A percentile compares a stretch with the other conserved stretches of the same genome.
These are phyloP conservation scores for Protomyces macrosporus DNA, from an alignment of 1,139 yeast genomes.

Conservation along the genomic window DNA sequence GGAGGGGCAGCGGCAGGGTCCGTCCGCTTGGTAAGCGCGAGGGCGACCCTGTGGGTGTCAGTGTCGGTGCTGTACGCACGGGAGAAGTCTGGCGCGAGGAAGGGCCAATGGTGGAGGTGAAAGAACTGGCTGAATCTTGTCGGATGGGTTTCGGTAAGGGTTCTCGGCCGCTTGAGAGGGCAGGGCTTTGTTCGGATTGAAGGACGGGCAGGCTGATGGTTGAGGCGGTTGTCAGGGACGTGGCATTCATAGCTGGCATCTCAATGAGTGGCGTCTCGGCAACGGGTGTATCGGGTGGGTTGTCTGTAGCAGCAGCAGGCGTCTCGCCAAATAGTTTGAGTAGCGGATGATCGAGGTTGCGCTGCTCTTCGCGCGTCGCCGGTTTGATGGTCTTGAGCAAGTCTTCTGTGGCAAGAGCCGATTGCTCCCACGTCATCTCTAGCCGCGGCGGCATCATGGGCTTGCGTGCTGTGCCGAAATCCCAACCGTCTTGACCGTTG, in stretches of 20 bases:
- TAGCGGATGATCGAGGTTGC: conserved; percentile 15
- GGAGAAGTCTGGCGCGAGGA: neutral
- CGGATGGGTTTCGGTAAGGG: conserved; percentile 1
- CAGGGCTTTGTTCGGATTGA: conserved; percentile 1
- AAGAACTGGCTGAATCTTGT: conserved; percentile 5
- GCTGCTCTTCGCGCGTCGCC: neutral
- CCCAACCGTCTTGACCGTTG: conserved; percentile 40
- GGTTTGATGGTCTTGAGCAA: conserved; percentile 14
- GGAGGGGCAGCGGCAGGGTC: neutral
- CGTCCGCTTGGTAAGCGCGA: conserved; percentile 2
- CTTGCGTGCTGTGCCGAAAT: conserved; percentile 35
- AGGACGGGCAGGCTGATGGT: conserved; percentile 7
- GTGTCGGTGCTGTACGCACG: neutral
- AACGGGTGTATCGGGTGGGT: conserved; percentile 9
- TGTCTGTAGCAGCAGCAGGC: neutral
- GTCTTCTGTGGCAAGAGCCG: conserved; percentile 22
- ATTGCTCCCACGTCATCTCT: conserved; percentile 19
- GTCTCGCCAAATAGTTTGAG: conserved; percentile 17
- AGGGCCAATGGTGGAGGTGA: neutral
- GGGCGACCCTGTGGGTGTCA: conserved; percentile 5
- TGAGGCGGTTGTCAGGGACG: conserved; percentile 15
- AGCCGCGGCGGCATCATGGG: neutral
- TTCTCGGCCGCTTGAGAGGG: neutral
- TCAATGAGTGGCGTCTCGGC: conserved; percentile 5
- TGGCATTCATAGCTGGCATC: conserved; percentile 24